Conservation (phyloP, 2,329 filamentous ascomycete genomes). For the Hypoxylon sp. region DNA sequence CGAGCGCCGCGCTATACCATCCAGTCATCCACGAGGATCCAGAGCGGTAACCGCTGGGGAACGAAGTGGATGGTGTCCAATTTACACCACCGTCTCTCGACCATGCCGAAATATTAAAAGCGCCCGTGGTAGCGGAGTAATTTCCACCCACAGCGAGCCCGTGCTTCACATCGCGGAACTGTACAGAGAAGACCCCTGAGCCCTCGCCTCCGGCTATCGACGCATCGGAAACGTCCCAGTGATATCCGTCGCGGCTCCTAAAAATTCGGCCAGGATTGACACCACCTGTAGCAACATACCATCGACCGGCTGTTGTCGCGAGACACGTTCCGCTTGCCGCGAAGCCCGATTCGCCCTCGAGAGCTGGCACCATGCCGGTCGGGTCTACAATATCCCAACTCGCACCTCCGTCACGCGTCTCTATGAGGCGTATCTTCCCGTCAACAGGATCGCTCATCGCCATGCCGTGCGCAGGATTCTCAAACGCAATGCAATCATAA, state of each 20-base stretch:
- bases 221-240: constrained; percentile 50
- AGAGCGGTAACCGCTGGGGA: constrained; percentile 54
- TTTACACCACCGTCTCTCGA: constrained; percentile 52
- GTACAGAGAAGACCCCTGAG: constrained; percentile 55
- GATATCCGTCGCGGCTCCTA: constrained; percentile 48
- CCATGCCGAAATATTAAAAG: constrained; percentile 50
- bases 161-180: constrained; percentile 49
- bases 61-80: constrained; percentile 49
- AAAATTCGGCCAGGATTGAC: constrained; percentile 52
- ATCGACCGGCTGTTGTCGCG: constrained; percentile 48
- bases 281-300: constrained; percentile 53
- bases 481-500: constrained; percentile 56
- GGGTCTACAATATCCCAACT: constrained; percentile 51
- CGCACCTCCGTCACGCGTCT: constrained; percentile 52
- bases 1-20: constrained; percentile 48
- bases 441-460: constrained; percentile 56
- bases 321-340: constrained; percentile 56
- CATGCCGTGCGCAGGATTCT: constrained; percentile 47
- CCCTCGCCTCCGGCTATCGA: constrained; percentile 50
- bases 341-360: constrained; percentile 53
- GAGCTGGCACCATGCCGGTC: constrained; percentile 48
- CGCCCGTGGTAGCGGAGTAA: constrained; percentile 47
- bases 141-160: constrained; percentile 55
- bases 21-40: constrained; percentile 53
- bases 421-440: constrained; percentile 53